Evolutionary conservation across 257 asterid genomes (phyloP).

Genomic region (Penstemon barbatus): DNA sequence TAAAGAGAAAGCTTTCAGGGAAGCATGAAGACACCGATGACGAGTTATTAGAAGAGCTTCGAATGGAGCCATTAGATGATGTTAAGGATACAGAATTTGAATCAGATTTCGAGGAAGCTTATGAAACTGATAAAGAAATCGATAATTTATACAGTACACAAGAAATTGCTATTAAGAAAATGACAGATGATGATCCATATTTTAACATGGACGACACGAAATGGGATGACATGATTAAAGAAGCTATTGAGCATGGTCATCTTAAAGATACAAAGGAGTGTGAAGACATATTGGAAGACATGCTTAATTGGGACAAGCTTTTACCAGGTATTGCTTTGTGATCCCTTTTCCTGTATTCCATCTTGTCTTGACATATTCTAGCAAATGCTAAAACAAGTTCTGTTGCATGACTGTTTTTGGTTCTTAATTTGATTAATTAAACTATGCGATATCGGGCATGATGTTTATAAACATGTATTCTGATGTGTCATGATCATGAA

Average conservation of each 20-base stretch:
- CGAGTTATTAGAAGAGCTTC: constrained; percentile 58
- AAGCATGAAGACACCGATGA: constrained; percentile 78
- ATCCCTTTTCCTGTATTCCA: constrained; percentile 17
- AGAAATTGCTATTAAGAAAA: constrained; percentile 46
- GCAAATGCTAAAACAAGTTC: no score
- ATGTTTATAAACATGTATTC: neutral
- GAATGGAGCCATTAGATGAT: constrained; percentile 50
- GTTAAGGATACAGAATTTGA: constrained; percentile 62
- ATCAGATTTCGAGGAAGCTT: constrained; percentile 59
- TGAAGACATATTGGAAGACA: constrained; percentile 79
- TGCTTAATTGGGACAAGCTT: constrained; percentile 83
- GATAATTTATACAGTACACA: constrained; percentile 68
- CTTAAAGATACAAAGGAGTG: constrained; percentile 71
- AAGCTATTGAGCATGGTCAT: constrained; percentile 61
- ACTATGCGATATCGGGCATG: neutral
- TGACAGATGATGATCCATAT: constrained; percentile 51
- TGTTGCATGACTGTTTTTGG: no score
- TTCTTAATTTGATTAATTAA: no score
- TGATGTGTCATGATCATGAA: constrained; percentile 19
- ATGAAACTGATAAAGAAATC: constrained; percentile 67
- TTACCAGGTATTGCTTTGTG: constrained; percentile 63
- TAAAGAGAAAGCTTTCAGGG: constrained; percentile 49
- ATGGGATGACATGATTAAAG: constrained; percentile 82
- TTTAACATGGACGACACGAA: constrained; percentile 67
- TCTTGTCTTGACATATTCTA: neutral